Conservation (phyloP, 2,329 filamentous ascomycete species). For the Orbilia javanica region DNA sequence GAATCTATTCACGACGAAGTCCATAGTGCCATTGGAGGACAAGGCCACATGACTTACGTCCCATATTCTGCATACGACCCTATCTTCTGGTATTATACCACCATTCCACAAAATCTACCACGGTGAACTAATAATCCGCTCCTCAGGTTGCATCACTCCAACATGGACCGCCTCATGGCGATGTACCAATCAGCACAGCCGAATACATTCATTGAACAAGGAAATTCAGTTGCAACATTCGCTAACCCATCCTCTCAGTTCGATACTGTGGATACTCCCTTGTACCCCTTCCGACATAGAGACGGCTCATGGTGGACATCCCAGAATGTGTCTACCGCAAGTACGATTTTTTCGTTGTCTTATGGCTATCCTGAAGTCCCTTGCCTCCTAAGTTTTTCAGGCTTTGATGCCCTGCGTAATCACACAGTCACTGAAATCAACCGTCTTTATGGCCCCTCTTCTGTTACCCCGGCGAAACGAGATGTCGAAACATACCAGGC, state of each 20-base stretch:
- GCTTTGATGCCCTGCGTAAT: conserved; percentile 39
- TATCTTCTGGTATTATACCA: conserved; percentile 62
- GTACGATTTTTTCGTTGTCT: conserved; percentile 57
- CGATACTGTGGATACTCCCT: conserved; percentile 60
- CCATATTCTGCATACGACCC: conserved; percentile 62
- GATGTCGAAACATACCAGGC: neutral
- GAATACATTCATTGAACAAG: conserved; percentile 46
- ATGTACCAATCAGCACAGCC: conserved; percentile 62
- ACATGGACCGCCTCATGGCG: conserved; percentile 62
- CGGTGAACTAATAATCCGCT: neutral
- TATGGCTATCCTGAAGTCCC: conserved; percentile 62
- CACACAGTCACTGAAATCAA: conserved; percentile 59
- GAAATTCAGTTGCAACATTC: conserved; percentile 56
- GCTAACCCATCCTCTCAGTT: conserved; percentile 43
- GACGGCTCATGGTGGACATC: conserved; percentile 60
- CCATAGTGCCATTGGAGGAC: conserved; percentile 58
- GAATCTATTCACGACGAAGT: conserved; percentile 62
- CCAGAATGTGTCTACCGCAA: conserved; percentile 53
- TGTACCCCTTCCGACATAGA: conserved; percentile 61
- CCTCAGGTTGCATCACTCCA: conserved; percentile 52
- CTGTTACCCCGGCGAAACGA: conserved; percentile 10
- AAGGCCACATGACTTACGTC: conserved; percentile 62
- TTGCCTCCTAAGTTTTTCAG: conserved; percentile 34
- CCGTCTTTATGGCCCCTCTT: conserved; percentile 56
- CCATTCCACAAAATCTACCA: too few species aligned